phyloP scores from a whole-genome alignment of 352 stramenopile genomes.

The Phytophthora kernoviae region DNA sequence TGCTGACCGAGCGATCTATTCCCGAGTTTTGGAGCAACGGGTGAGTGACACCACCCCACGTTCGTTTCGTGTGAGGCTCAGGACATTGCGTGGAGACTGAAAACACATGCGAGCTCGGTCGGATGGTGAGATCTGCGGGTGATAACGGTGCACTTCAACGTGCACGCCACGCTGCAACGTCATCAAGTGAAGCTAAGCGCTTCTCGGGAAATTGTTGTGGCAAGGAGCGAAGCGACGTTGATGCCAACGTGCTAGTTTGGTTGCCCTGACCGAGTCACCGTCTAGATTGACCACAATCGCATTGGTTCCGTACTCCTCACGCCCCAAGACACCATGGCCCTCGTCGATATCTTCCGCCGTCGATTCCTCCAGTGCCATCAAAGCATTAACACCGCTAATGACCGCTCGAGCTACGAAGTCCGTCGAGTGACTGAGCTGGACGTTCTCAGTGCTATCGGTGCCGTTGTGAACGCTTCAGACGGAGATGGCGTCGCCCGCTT shows the following conservation, averaged over 20 bases:
- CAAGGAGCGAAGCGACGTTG: too few species aligned
- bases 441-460: slow-evolving; percentile 10
- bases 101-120: neutral
- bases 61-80: too few species aligned
- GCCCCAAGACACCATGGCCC: slow-evolving; percentile 2
- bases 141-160: neutral
- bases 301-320: slow-evolving; percentile 4
- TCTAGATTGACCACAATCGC: slow-evolving; percentile 4
- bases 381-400: slow-evolving; percentile 8
- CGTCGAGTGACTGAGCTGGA: slow-evolving; percentile 19
- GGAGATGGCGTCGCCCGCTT: slow-evolving; percentile 9
- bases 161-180: neutral
- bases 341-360: slow-evolving; percentile 10
- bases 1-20: too few species aligned
- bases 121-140: neutral
- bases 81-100: neutral
- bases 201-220: neutral
- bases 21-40: too few species aligned
- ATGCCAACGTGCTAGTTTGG: too few species aligned
- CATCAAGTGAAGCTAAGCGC: neutral
- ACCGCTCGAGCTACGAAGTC: slow-evolving; percentile 21
- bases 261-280: too few species aligned
- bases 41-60: too few species aligned
- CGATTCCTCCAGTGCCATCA: slow-evolving; percentile 16
- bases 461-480: slow-evolving; percentile 9